Base-by-base conservation (phyloP, 495 filamentous ascomycete species). In the Trichoderma parareesei region DNA sequence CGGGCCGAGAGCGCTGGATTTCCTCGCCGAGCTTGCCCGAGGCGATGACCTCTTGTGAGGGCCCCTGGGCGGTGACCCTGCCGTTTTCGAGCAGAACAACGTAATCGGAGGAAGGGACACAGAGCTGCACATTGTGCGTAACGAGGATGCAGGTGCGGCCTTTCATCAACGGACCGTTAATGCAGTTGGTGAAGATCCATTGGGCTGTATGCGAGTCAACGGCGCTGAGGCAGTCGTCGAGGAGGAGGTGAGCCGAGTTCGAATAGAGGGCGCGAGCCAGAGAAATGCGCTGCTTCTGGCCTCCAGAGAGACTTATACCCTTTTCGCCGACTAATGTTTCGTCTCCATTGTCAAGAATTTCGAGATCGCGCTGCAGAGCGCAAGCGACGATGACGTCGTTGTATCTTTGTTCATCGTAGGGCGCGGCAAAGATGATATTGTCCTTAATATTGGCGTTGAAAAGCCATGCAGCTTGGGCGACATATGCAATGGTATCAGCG, bases 201-300 rank as follows among this genome's bases (percentile, higher is more conserved):
- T 97, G 96, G 10, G 92, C 93, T 1, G 94, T 98, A 70, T 99
- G 94, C 8, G 95, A 96, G 75, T 99, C 94, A n/a, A 99, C 94
- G 18, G 94, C 94, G 71, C 93, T 97, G 60, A 99, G 82, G 68
- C 95, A 97, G 75, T 99, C 94, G 72, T 99, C 94, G 40, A 99
- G 78, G 5, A 99, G 82, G 13, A 99, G 73, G 73, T 99, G 93
- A 55, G 87, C 85, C 16, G 92, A 93, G 74, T 88, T 91, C 66
- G 90, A 95, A 74, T 99, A 99, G 14, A 99, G 79, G 2, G 95
- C 94, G 67, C 94, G 85, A 16, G 94, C 94, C 33, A 99, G 81
- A 37, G 95, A 98, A 41, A 99, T 97, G 64, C 94, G 86, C 76
- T 99, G 94, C 76, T 99, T 99, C 75, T 99, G 94, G 16, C 94